Percentiles rank a stretch among this genome's conserved stretches.
Conservation (phyloP, 768 basidiomycete species). For the Xanthoconium stramineum region DNA sequence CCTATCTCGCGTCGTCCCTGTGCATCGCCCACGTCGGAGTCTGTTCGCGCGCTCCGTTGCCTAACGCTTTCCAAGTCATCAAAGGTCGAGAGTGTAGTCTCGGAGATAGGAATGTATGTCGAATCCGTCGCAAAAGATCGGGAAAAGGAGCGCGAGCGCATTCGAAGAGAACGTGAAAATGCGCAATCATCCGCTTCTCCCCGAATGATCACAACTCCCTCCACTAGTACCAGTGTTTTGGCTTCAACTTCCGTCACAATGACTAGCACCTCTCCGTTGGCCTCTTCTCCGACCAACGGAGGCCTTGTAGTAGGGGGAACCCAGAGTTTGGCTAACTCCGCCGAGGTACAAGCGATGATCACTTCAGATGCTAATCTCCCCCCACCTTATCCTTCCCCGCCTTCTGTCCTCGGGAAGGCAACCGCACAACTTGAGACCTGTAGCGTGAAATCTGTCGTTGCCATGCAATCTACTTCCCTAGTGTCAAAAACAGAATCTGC, state of each 20-base stretch:
- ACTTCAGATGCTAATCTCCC: constrained; percentile 22
- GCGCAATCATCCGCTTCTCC: constrained; percentile 32
- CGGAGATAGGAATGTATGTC: constrained; percentile 66
- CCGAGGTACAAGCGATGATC: constrained; percentile 9
- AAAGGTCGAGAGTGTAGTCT: constrained; percentile 51
- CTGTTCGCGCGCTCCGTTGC: constrained; percentile 43
- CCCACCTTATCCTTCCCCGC: constrained; percentile 55
- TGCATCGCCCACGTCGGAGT: constrained; percentile 37
- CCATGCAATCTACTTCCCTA: constrained; percentile 11
- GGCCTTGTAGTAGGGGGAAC: constrained; percentile 14
- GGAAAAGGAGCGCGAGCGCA: constrained; percentile 72
- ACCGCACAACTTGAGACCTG: constrained; percentile 1
- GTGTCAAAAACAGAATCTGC: constrained; percentile 16
- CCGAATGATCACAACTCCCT: constrained; percentile 21
- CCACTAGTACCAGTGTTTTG: constrained; percentile 10
- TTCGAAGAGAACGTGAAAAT: constrained; percentile 63
- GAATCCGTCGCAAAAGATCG: constrained; percentile 74
- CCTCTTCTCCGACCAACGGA: constrained; percentile 11
- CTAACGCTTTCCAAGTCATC: constrained; percentile 51
- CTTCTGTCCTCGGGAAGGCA: constrained; percentile 39
- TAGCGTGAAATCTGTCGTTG: constrained; percentile 22
- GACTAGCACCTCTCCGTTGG: constrained; percentile 13
- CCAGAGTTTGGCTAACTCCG: constrained; percentile 16
- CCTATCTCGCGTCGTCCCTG: constrained; percentile 33
- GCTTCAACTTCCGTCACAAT: constrained; percentile 10